Evolutionary conservation across 2,329 filamentous ascomycete genomes (phyloP).

Genomic region (Apiospora phragmitis): DNA sequence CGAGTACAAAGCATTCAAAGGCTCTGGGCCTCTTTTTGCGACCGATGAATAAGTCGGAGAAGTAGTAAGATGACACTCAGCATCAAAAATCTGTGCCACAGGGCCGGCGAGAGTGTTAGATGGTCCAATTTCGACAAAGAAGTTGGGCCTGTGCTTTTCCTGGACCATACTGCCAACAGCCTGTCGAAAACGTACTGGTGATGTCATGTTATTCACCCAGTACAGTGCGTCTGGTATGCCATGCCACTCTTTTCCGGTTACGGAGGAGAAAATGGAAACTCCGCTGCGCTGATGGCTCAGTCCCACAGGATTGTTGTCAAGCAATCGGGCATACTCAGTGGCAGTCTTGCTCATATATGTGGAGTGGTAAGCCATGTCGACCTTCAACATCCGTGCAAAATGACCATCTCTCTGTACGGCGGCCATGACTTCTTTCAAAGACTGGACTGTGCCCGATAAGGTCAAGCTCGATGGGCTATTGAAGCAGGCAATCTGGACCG

Average conservation of each 20-base stretch:
- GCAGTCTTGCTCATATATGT: constrained; percentile 16
- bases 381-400: constrained; percentile 24
- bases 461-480: constrained; percentile 31
- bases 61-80: too few relatives aligned
- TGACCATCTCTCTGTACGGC: constrained; percentile 14
- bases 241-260: constrained; percentile 3
- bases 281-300: background rate
- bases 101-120: constrained; percentile 23
- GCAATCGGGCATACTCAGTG: constrained; percentile 16
- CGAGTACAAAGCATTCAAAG: constrained; percentile 15
- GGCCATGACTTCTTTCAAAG: constrained; percentile 10
- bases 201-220: constrained; percentile 32
- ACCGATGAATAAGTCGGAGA: constrained; percentile 7
- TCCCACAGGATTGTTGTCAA: background rate
- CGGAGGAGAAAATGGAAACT: constrained; percentile 15
- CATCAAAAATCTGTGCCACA: constrained; percentile 20
- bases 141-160: constrained; percentile 12
- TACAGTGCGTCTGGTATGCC: constrained; percentile 18
- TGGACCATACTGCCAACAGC: constrained; percentile 14
- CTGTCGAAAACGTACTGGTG: constrained; percentile 27
- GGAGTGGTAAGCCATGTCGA: constrained; percentile 26
- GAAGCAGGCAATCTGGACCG: constrained; percentile 26
- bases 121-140: constrained; percentile 28
- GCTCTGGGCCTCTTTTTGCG: background rate
- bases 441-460: constrained; percentile 22